These are phyloP conservation scores for Botrytis fabae DNA, from an alignment of 2,329 filamentous ascomycete genomes.

Conservation along the genomic window DNA sequence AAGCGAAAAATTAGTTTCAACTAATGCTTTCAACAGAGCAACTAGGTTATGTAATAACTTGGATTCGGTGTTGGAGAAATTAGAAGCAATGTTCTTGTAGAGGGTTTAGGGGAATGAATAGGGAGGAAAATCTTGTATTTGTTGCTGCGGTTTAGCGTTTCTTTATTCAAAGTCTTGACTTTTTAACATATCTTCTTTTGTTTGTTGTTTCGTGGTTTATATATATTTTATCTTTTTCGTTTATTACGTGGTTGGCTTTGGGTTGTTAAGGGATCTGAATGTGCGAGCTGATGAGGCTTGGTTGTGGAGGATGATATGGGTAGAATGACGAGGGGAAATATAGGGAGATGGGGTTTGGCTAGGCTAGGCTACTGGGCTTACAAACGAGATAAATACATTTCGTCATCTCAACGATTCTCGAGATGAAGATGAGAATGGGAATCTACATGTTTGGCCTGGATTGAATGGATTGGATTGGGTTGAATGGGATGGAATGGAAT, in stretches of 20 bases:
- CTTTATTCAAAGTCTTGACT: neutral
- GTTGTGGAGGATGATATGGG: neutral
- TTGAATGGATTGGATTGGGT: neutral
- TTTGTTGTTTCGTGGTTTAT: conserved; percentile 6
- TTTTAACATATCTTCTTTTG: neutral
- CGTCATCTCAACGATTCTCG: neutral
- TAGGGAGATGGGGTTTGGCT: neutral
- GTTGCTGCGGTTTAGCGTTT: conserved; percentile 34
- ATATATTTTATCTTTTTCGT: conserved; percentile 15
- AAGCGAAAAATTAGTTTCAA: conserved; percentile 46
- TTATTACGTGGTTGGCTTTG: neutral
- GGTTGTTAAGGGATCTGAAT: neutral
- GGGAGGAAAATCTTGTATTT: conserved; percentile 24
- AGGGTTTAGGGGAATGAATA: neutral
- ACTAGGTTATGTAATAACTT: conserved; percentile 34
- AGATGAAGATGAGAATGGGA: neutral
- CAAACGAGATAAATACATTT: neutral
- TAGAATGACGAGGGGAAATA: neutral
- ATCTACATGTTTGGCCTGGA: neutral
- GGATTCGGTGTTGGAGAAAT: conserved; percentile 35
- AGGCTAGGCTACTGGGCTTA: no score
- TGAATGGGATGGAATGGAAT: neutral
- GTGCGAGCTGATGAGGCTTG: neutral
- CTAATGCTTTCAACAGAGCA: conserved; percentile 31
- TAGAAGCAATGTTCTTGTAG: conserved; percentile 34